These are phyloP conservation scores for Corynascus novoguineensis DNA, from an alignment of 495 filamentous ascomycete genomes.

Conservation along the genomic window DNA sequence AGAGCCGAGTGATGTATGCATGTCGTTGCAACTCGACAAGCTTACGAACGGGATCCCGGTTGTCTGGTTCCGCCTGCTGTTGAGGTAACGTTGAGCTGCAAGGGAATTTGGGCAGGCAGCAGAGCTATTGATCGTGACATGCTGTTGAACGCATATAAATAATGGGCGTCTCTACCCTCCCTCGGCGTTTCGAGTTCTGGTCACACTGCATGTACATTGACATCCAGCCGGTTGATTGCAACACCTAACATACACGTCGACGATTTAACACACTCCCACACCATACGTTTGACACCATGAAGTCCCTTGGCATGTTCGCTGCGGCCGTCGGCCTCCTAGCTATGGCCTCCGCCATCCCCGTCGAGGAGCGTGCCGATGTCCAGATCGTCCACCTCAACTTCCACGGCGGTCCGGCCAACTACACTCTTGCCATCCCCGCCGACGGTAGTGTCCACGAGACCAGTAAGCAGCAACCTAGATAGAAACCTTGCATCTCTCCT, in stretches of 20 bases:
- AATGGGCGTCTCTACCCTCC: background rate
- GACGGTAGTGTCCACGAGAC: slow-evolving; percentile 23
- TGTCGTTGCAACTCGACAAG: background rate
- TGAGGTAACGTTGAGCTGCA: too few species aligned
- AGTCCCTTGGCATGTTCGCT: slow-evolving; percentile 9
- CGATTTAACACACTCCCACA: background rate
- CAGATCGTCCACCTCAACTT: slow-evolving; percentile 29
- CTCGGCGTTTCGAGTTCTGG: background rate
- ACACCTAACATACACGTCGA: background rate
- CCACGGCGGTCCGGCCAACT: slow-evolving; percentile 27
- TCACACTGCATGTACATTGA: background rate
- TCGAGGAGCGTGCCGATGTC: slow-evolving; percentile 20
- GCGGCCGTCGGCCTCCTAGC: slow-evolving; percentile 16
- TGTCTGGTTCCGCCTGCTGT: background rate
- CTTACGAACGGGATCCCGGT: background rate
- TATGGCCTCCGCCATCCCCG: slow-evolving; percentile 11
- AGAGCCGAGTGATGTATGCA: background rate
- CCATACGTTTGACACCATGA: slow-evolving; percentile 12
- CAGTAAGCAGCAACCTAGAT: slow-evolving; percentile 15
- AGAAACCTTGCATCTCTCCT: background rate
- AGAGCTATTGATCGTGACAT: background rate
- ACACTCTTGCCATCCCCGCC: slow-evolving; percentile 27
- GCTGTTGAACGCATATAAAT: background rate
- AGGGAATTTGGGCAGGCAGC: background rate
- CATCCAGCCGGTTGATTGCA: background rate